Evolutionary conservation across 2,329 filamentous ascomycete genomes (phyloP).

Genomic region (Monascus ruber): DNA sequence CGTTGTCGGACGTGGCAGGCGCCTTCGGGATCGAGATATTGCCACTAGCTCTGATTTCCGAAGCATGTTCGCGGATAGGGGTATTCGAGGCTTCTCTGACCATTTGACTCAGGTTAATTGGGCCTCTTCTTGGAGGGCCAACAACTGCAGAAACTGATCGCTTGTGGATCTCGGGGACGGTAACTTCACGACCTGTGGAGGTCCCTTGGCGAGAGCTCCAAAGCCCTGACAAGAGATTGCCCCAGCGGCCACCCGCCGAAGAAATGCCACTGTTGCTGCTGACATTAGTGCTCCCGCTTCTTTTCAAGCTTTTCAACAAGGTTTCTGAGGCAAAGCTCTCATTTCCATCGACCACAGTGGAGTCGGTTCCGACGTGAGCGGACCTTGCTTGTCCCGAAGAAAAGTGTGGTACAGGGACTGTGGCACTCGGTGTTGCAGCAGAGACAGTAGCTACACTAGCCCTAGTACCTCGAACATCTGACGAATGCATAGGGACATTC

Average conservation of each 20-base stretch:
- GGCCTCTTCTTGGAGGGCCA: conserved; percentile 12
- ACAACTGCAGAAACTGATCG: conserved; percentile 18
- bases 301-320: conserved; percentile 41
- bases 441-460: conserved; percentile 41
- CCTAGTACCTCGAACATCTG: conserved; percentile 34
- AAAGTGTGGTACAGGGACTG: conserved; percentile 45
- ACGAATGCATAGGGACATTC: conserved; percentile 35
- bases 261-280: conserved; percentile 37
- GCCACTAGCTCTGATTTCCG: conserved; percentile 15
- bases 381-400: conserved; percentile 27
- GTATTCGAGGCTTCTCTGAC: conserved; percentile 18
- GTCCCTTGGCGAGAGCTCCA: conserved; percentile 43
- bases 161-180: conserved; percentile 13
- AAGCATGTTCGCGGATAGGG: conserved; percentile 8
- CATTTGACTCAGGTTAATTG: conserved; percentile 22
- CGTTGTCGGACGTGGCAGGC: conserved; percentile 8
- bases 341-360: conserved; percentile 15
- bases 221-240: conserved; percentile 44
- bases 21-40: conserved; percentile 25
- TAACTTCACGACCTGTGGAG: conserved; percentile 28
- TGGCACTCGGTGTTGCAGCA: conserved; percentile 39
- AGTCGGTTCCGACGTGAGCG: conserved; percentile 14
- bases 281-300: conserved; percentile 40
- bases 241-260: conserved; percentile 41
- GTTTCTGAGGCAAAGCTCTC: conserved; percentile 44